Evolutionary conservation across 2,329 filamentous ascomycete genomes (phyloP).

Genomic region (Colletotrichum tofieldiae): DNA sequence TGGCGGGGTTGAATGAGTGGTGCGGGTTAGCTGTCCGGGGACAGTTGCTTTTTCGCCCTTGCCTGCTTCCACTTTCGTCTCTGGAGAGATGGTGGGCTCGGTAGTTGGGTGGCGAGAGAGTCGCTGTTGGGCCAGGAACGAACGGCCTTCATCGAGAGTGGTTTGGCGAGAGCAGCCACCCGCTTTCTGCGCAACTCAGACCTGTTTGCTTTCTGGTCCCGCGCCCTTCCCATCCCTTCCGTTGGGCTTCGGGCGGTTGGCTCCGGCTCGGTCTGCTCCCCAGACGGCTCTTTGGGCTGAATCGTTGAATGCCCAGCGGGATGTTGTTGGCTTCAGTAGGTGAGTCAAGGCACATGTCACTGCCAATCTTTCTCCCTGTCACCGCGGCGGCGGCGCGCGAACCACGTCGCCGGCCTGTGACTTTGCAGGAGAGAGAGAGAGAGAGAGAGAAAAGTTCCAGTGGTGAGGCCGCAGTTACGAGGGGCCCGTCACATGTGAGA

Average conservation of each 20-base stretch:
- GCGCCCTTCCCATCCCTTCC: constrained; percentile 11
- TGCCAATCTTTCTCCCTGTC: constrained; percentile 10
- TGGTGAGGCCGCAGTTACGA: constrained; percentile 31
- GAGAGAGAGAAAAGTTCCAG: background rate
- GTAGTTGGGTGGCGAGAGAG: constrained; percentile 39
- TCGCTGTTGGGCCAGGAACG: constrained; percentile 39
- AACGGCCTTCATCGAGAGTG: background rate
- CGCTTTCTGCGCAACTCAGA: constrained; percentile 1
- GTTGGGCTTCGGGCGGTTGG: background rate
- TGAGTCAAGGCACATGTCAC: constrained; percentile 39
- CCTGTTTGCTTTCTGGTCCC: constrained; percentile 1
- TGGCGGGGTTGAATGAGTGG: constrained; percentile 6
- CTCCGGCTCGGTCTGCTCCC: background rate
- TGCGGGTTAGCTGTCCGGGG: constrained; percentile 31
- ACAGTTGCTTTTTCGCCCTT: constrained; percentile 3
- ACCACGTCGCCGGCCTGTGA: constrained; percentile 21
- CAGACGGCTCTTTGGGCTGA: constrained; percentile 19
- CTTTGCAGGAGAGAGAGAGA: background rate
- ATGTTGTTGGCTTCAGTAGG: constrained; percentile 21
- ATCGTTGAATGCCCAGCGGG: constrained; percentile 28
- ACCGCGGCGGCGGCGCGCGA: constrained; percentile 9
- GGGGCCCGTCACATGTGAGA: constrained; percentile 36
- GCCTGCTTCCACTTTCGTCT: background rate
- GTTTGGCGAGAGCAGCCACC: background rate
- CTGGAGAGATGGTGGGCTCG: constrained; percentile 27